A percentile compares a stretch with the other conserved stretches of the same genome.
Conservation (phyloP, 306 rosid genomes). For the Rubus idaeus region DNA sequence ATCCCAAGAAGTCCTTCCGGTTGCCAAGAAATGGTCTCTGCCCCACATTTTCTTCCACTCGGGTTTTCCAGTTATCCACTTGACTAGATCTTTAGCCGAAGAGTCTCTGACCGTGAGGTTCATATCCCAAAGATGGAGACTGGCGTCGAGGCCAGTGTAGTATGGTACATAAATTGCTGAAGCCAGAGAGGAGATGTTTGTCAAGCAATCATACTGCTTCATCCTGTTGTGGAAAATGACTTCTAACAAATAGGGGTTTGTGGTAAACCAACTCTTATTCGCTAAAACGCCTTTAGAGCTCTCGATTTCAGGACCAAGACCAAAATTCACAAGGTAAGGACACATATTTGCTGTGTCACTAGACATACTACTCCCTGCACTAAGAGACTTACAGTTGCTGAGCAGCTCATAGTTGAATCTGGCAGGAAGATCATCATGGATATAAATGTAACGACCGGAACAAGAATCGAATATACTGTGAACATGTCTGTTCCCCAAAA, state of each 20-base stretch:
- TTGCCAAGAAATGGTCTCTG: conserved; percentile 75
- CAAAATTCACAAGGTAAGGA: conserved; percentile 57
- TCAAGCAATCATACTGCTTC: conserved; percentile 67
- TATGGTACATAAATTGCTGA: conserved; percentile 79
- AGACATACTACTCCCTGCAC: conserved; percentile 49
- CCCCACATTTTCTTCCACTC: conserved; percentile 87
- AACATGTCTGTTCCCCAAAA: conserved; percentile 15
- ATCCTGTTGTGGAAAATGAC: conserved; percentile 79
- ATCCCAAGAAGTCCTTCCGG: conserved; percentile 93
- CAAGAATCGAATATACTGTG: conserved; percentile 42
- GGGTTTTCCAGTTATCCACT: conserved; percentile 38
- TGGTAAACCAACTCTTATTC: conserved; percentile 54
- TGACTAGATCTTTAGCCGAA: conserved; percentile 50
- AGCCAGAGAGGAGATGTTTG: conserved; percentile 59
- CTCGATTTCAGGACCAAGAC: conserved; percentile 57
- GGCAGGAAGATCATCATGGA: conserved; percentile 56
- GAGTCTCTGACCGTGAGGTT: conserved; percentile 57
- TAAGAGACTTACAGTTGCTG: conserved; percentile 52
- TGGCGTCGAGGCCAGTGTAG: conserved; percentile 79
- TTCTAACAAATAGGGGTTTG: conserved; percentile 70
- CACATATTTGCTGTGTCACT: conserved; percentile 61
- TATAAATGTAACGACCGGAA: conserved; percentile 51
- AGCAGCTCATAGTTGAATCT: conserved; percentile 60
- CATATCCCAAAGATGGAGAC: conserved; percentile 63
- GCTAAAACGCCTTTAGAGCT: conserved; percentile 38